These are phyloP conservation scores for Hevea brasiliensis DNA, from an alignment of 345 rosid species.

Conservation along the genomic window DNA sequence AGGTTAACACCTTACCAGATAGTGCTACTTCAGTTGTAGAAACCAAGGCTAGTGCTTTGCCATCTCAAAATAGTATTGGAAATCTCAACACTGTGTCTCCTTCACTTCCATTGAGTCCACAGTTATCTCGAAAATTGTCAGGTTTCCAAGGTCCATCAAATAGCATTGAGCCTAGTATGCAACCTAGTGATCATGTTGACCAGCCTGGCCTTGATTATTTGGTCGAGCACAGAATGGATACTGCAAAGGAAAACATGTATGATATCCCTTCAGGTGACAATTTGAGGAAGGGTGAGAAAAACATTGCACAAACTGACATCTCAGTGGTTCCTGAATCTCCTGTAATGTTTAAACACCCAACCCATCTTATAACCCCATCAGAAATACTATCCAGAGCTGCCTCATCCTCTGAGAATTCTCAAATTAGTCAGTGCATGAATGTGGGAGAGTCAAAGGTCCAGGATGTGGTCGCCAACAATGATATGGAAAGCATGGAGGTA, in stretches of 20 bases:
- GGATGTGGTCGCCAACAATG: constrained; percentile 23
- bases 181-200: constrained; percentile 32
- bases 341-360: constrained; percentile 30
- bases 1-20: constrained; percentile 34
- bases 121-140: constrained; percentile 18
- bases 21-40: constrained; percentile 30
- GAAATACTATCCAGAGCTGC: constrained; percentile 24
- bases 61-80: constrained; percentile 26
- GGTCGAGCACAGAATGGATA: constrained; percentile 17
- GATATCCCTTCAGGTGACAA: constrained; percentile 37
- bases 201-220: constrained; percentile 26
- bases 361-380: constrained; percentile 32
- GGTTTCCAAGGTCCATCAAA: constrained; percentile 33
- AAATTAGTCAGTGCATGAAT: constrained; percentile 37
- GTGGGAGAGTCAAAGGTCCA: constrained; percentile 14
- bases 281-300: constrained; percentile 20
- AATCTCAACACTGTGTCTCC: constrained; percentile 3
- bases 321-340: constrained; percentile 16
- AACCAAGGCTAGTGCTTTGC: constrained; percentile 31
- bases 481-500: constrained; percentile 14
- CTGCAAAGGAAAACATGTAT: constrained; percentile 10
- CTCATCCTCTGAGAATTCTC: constrained; percentile 33
- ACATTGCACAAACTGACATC: constrained; percentile 19
- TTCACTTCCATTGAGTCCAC: constrained; percentile 24
- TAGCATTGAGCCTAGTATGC: constrained; percentile 33